These are phyloP conservation scores for Scheffersomyces spartinae DNA, from an alignment of 805 yeast genomes.

Conservation along the genomic window DNA sequence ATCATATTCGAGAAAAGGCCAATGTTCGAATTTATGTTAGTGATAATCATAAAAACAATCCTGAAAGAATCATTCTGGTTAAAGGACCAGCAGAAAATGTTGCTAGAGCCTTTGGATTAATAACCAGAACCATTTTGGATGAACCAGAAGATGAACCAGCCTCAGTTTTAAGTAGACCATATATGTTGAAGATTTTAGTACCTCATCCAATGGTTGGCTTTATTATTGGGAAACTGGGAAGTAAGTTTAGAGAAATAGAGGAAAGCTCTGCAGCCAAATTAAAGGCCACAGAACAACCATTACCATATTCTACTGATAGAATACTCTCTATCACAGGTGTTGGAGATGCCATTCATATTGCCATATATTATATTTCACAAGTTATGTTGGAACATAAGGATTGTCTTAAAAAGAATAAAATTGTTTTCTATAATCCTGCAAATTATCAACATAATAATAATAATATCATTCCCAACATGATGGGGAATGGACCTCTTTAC, in stretches of 20 bases:
- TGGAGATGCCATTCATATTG: conserved; percentile 81
- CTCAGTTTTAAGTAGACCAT: conserved; percentile 38
- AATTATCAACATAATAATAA: conserved; percentile 18
- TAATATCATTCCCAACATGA: no score
- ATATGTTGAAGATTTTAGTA: conserved; percentile 48
- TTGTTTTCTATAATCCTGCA: conserved; percentile 49
- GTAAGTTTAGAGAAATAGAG: conserved; percentile 69
- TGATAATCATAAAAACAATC: conserved; percentile 59
- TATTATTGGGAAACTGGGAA: conserved; percentile 69
- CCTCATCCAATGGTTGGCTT: conserved; percentile 77
- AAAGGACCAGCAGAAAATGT: conserved; percentile 69
- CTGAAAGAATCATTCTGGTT: conserved; percentile 65
- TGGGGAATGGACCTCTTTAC: conserved; percentile 10
- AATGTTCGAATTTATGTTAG: conserved; percentile 58
- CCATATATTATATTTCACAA: conserved; percentile 62
- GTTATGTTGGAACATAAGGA: conserved; percentile 53
- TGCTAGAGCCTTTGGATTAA: conserved; percentile 71
- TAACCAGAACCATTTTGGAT: conserved; percentile 52
- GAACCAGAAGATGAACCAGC: conserved; percentile 60
- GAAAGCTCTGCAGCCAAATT: conserved; percentile 69
- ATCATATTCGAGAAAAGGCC: conserved; percentile 51
- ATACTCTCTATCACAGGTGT: conserved; percentile 62
- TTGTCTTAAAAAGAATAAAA: conserved; percentile 38
- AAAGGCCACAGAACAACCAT: conserved; percentile 57
- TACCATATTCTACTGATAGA: conserved; percentile 73